Evolutionary conservation across 2,329 filamentous ascomycete species (phyloP).

Genomic region (Teratosphaeria gauchensis): DNA sequence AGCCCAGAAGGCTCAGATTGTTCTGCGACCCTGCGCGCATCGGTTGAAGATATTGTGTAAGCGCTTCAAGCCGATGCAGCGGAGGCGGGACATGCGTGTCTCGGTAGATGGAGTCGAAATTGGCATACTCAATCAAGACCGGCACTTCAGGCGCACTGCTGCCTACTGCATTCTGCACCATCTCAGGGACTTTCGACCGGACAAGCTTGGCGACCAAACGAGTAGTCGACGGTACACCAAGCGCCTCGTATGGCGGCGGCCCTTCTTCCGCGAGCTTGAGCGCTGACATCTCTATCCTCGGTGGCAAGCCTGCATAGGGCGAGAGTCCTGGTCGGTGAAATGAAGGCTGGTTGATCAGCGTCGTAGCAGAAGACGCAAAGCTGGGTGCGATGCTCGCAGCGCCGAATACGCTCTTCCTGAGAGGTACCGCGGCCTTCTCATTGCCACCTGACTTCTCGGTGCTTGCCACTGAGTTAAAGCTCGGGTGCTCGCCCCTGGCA

Average conservation of each 20-base stretch:
- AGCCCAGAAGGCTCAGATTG: constrained; percentile 52
- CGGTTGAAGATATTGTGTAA: constrained; percentile 24
- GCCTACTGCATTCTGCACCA: constrained; percentile 25
- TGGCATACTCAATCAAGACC: constrained; percentile 62
- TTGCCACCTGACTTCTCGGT: constrained; percentile 7
- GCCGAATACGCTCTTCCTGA: constrained; percentile 10
- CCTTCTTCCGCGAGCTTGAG: constrained; percentile 37
- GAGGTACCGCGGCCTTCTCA: constrained; percentile 5
- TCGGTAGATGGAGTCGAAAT: constrained; percentile 39
- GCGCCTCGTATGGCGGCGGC: constrained; percentile 40
- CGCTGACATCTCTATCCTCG: constrained; percentile 34
- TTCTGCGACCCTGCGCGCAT: constrained; percentile 25
- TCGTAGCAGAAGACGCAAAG: constrained; percentile 31
- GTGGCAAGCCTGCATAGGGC: constrained; percentile 29
- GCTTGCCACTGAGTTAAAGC: constrained; percentile 12
- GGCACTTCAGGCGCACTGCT: constrained; percentile 33
- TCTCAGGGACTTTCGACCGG: constrained; percentile 17
- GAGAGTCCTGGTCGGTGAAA: constrained; percentile 22
- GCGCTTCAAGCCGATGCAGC: constrained; percentile 34
- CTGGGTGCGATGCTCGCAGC: constrained; percentile 15
- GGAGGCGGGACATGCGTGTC: constrained; percentile 38
- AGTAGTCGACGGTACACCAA: constrained; percentile 35
- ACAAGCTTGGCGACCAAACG: constrained; percentile 36
- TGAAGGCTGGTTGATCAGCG: constrained; percentile 30
- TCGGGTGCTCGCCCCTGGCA: constrained; percentile 27